Evolutionary conservation across 257 asterid genomes (phyloP).

Genomic region (Solanum piurae): DNA sequence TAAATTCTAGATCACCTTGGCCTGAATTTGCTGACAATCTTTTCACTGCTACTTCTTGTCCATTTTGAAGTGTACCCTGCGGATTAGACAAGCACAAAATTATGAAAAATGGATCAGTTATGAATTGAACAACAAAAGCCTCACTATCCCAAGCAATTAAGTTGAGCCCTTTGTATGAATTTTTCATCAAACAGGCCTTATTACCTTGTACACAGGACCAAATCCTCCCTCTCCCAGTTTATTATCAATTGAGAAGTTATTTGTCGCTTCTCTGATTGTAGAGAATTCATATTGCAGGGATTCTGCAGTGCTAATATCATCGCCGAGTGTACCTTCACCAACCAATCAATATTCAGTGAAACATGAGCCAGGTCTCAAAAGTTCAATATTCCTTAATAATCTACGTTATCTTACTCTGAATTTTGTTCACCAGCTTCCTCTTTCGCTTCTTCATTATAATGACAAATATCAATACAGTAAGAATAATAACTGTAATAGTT

Average conservation of each 20-base stretch:
- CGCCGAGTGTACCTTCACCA: neutral
- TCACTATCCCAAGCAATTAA: neutral
- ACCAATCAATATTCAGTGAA: neutral
- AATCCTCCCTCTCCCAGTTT: neutral
- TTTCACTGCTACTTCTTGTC: neutral
- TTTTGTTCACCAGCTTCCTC: neutral
- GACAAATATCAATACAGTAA: neutral
- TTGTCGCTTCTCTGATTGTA: neutral
- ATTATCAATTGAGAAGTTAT: neutral
- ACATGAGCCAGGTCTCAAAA: neutral
- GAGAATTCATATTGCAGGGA: neutral
- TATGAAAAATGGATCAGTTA: neutral
- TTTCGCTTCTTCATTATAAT: neutral
- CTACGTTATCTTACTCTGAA: neutral
- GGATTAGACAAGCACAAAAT: neutral
- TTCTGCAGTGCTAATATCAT: neutral
- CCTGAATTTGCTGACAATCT: too few relatives aligned
- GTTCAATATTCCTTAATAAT: neutral
- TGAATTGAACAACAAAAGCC: neutral
- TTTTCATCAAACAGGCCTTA: neutral
- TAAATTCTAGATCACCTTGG: too few relatives aligned
- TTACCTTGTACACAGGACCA: neutral
- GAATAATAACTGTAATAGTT: neutral
- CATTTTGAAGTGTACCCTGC: neutral
- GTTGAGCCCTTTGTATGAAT: neutral